phyloP scores from a whole-genome alignment of 1,139 yeast species.

The Geotrichum macrosporum region DNA sequence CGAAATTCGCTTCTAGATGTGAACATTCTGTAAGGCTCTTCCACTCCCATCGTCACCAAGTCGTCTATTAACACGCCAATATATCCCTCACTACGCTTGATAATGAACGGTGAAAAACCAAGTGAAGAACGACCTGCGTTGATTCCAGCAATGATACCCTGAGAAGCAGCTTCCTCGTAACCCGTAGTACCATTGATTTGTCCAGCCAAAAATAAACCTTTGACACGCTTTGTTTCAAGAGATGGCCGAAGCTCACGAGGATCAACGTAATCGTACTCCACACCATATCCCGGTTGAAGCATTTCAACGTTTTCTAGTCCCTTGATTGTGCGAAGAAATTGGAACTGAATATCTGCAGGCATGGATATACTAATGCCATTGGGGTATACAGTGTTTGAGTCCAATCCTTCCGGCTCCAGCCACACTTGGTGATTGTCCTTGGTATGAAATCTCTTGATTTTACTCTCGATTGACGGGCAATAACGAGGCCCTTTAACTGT shows the following conservation, averaged over 20 bases:
- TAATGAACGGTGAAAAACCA: slow-evolving; percentile 46
- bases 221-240: slow-evolving; percentile 73
- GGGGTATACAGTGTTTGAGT: slow-evolving; percentile 82
- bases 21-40: slow-evolving; percentile 97
- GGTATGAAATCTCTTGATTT: slow-evolving; percentile 73
- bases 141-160: slow-evolving; percentile 92
- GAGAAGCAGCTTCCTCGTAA: slow-evolving; percentile 97
- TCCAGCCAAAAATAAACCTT: slow-evolving; percentile 86
- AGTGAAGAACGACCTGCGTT: slow-evolving; percentile 65
- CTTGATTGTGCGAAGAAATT: slow-evolving; percentile 69
- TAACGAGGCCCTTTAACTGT: slow-evolving; percentile 95
- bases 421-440: slow-evolving; percentile 77
- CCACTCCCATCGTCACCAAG: slow-evolving; percentile 89
- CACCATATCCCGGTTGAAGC: slow-evolving; percentile 97
- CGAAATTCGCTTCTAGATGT: slow-evolving; percentile 94
- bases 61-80: slow-evolving; percentile 93
- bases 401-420: slow-evolving; percentile 95
- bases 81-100: slow-evolving; percentile 79
- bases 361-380: slow-evolving; percentile 94
- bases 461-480: slow-evolving; percentile 95
- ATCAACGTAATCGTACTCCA: slow-evolving; percentile 93
- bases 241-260: slow-evolving; percentile 80
- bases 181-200: slow-evolving; percentile 99
- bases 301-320: slow-evolving; percentile 86
- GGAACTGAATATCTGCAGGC: slow-evolving; percentile 88